A percentile compares a stretch with the other conserved stretches of the same genome.
Evolutionary conservation across 257 asterid species (phyloP).

Genomic region (Gentiana straminea): DNA sequence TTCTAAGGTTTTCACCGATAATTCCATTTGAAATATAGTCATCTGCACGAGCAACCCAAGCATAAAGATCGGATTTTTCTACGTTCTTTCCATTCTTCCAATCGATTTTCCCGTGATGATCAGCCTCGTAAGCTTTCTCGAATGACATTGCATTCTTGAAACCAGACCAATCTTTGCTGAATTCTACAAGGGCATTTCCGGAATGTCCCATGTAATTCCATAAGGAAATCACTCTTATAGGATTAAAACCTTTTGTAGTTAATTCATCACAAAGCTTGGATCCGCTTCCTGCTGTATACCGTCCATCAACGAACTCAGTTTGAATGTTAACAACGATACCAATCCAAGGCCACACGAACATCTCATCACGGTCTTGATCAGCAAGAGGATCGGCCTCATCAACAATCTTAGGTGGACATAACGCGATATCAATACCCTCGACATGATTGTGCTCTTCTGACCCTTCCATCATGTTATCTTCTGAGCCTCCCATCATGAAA

Average conservation of each 20-base stretch:
- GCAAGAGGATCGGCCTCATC: conserved; percentile 34
- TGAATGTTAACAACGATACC: conserved; percentile 64
- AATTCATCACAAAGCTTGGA: conserved; percentile 57
- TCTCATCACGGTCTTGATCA: conserved; percentile 51
- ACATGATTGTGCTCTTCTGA: conserved; percentile 25
- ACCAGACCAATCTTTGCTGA: conserved; percentile 76
- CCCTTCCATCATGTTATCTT: no score
- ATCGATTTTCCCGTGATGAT: conserved; percentile 59
- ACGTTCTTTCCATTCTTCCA: conserved; percentile 48
- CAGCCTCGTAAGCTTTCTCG: conserved; percentile 61
- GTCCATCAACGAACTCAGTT: conserved; percentile 44
- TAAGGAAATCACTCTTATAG: conserved; percentile 60
- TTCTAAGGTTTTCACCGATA: conserved; percentile 74
- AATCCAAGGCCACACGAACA: conserved; percentile 97
- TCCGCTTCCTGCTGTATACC: conserved; percentile 69
- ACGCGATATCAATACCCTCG: conserved; percentile 29
- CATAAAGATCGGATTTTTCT: conserved; percentile 38
- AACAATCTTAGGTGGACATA: conserved; percentile 18
- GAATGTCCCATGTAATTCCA: conserved; percentile 81
- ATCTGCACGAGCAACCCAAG: conserved; percentile 90
- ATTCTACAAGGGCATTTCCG: conserved; percentile 78
- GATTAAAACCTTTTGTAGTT: conserved; percentile 49
- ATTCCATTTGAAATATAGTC: conserved; percentile 46
- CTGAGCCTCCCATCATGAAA: conserved; percentile 6
- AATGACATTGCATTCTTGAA: conserved; percentile 65